Evolutionary conservation across 2,329 filamentous ascomycete species (phyloP).

Genomic region (Esteya vermicola): DNA sequence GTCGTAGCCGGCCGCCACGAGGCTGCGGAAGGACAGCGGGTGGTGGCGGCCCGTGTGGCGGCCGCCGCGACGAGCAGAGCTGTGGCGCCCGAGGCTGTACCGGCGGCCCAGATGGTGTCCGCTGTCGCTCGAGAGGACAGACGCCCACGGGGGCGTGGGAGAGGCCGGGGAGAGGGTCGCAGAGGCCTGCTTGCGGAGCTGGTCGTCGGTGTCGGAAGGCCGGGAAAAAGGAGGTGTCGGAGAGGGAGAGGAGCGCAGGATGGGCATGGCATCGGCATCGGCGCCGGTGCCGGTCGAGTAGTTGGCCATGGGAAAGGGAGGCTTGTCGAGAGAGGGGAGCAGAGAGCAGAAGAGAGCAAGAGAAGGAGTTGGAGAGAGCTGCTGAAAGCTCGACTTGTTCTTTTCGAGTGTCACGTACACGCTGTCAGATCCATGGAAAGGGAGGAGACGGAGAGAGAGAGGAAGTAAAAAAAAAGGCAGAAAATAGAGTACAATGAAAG

Average conservation of each 20-base stretch:
- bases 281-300: constrained; percentile 1
- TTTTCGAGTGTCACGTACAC: background rate
- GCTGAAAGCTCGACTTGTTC: no score
- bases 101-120: constrained; percentile 3
- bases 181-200: background rate
- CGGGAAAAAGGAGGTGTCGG: background rate
- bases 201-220: constrained; percentile 1
- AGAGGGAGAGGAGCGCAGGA: background rate
- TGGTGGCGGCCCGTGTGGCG: no score
- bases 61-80: background rate
- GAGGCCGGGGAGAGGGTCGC: no score
- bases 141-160: no score
- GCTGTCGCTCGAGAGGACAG: background rate
- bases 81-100: constrained; percentile 4
- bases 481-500: no score
- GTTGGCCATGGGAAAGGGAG: background rate
- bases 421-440: background rate
- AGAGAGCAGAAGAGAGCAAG: background rate
- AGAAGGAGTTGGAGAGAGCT: no score
- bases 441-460: background rate
- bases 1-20: background rate
- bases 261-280: background rate
- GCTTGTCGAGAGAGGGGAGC: background rate
- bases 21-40: background rate
- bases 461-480: background rate